Percentiles rank a stretch among this genome's conserved stretches.
Conservation (phyloP, 1,139 yeast species). For the Cylindricascospora bacillispora region DNA sequence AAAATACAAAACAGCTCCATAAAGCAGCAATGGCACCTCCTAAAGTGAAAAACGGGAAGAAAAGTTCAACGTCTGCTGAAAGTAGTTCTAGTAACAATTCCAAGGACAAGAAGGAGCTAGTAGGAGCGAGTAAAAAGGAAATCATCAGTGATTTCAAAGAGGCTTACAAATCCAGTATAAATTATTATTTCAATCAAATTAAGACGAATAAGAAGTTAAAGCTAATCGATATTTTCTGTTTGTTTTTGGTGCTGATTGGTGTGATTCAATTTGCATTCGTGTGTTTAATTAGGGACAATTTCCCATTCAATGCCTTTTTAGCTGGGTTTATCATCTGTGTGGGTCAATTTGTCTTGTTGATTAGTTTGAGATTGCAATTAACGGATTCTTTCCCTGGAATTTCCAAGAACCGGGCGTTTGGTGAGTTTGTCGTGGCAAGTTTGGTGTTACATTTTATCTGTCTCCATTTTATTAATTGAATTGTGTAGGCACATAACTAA, state of each 20-base stretch:
- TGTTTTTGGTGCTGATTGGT: slow-evolving; percentile 63
- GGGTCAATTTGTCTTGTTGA: slow-evolving; percentile 86
- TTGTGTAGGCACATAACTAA: not conserved
- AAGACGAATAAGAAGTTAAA: slow-evolving; percentile 31
- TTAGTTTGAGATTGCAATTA: slow-evolving; percentile 65
- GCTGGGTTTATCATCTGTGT: slow-evolving; percentile 90
- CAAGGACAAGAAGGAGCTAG: too few species aligned
- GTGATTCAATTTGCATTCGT: slow-evolving; percentile 68
- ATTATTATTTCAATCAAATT: slow-evolving; percentile 32
- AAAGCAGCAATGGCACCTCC: too few species aligned
- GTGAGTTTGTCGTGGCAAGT: slow-evolving; percentile 81
- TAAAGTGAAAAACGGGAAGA: too few species aligned
- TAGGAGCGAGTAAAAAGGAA: not conserved
- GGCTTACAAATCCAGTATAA: slow-evolving; percentile 37
- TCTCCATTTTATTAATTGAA: slow-evolving; percentile 76
- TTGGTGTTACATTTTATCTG: slow-evolving; percentile 80
- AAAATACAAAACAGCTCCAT: too few species aligned
- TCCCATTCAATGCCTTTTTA: slow-evolving; percentile 92
- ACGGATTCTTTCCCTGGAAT: slow-evolving; percentile 38
- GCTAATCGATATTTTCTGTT: slow-evolving; percentile 67
- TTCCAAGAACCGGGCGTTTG: slow-evolving; percentile 72
- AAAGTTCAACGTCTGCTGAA: slow-evolving; percentile 2
- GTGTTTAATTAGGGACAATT: slow-evolving; percentile 58
- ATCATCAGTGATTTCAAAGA: slow-evolving; percentile 32
- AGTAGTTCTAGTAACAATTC: not conserved